A percentile compares a stretch with the other conserved stretches of the same genome.
Conservation (phyloP, 169 alveolate species). For the Eimeria necatrix region DNA sequence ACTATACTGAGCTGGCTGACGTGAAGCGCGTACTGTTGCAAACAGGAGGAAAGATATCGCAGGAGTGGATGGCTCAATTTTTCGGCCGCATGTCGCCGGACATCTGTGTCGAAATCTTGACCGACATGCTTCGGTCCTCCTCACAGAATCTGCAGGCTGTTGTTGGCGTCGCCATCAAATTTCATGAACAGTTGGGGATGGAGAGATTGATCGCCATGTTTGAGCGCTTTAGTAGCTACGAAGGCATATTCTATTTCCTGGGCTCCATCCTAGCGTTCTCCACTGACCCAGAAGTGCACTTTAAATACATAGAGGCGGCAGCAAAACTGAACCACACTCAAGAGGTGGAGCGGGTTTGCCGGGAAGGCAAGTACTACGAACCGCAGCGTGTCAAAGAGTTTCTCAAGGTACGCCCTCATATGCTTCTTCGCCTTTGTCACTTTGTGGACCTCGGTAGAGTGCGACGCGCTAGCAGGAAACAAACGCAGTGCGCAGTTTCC, state of each 20-base stretch:
- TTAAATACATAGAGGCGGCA: conserved; percentile 98
- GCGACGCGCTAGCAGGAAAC: too few species aligned
- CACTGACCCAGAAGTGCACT: conserved; percentile 93
- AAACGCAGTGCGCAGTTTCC: not conserved
- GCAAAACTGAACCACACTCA: conserved; percentile 97
- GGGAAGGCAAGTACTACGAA: conserved; percentile 97
- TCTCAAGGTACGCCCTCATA: conserved; percentile 68
- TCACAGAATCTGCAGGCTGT: conserved; percentile 89
- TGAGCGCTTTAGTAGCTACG: conserved; percentile 80
- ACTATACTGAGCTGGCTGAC: conserved; percentile 96
- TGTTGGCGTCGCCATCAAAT: conserved; percentile 90
- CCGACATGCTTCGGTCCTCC: conserved; percentile 93
- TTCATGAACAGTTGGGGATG: conserved; percentile 94
- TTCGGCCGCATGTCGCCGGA: conserved; percentile 67
- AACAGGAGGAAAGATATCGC: conserved; percentile 76
- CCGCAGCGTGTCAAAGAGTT: conserved; percentile 96
- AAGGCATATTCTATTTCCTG: conserved; percentile 92
- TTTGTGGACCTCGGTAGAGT: not conserved
- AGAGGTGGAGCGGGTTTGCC: conserved; percentile 98
- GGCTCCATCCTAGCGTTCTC: conserved; percentile 91
- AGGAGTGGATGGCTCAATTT: conserved; percentile 77
- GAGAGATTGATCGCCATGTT: conserved; percentile 93
- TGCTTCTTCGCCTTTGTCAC: not conserved
- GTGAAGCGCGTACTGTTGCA: conserved; percentile 93
- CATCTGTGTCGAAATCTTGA: conserved; percentile 82